Evolutionary conservation across 306 rosid species (phyloP).

Genomic region (Quercus glauca): DNA sequence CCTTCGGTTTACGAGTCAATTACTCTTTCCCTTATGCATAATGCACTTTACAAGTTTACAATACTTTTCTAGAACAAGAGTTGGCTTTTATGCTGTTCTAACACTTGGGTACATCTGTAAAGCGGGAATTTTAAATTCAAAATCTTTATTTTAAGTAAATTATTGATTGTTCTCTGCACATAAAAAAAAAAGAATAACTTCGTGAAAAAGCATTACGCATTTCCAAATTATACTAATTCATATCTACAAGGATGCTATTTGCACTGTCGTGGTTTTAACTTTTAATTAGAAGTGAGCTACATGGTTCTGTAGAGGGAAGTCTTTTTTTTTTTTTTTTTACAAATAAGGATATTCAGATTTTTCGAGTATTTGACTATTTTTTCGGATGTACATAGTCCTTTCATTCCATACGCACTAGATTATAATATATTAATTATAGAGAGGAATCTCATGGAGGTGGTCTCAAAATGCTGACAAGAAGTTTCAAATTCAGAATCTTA

Average conservation of each 20-base stretch:
- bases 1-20: neutral
- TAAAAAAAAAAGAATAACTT: neutral
- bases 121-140: neutral
- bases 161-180: neutral
- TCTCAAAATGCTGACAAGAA: fast-evolving
- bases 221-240: neutral
- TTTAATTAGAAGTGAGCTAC: too few relatives aligned
- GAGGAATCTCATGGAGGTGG: too few relatives aligned
- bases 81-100: neutral
- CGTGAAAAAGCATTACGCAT: neutral
- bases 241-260: too few relatives aligned
- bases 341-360: too few relatives aligned
- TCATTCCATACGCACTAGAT: too few relatives aligned
- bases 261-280: too few relatives aligned
- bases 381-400: too few relatives aligned
- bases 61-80: neutral
- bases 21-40: neutral
- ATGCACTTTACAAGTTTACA: neutral
- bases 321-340: too few relatives aligned
- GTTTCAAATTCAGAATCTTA: too few relatives aligned
- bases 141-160: neutral
- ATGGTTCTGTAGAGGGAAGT: too few relatives aligned
- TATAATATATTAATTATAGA: too few relatives aligned
- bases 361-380: too few relatives aligned
- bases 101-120: neutral